Evolutionary conservation across 495 filamentous ascomycete genomes (phyloP).

Genomic region (Cetradonia linearis): DNA sequence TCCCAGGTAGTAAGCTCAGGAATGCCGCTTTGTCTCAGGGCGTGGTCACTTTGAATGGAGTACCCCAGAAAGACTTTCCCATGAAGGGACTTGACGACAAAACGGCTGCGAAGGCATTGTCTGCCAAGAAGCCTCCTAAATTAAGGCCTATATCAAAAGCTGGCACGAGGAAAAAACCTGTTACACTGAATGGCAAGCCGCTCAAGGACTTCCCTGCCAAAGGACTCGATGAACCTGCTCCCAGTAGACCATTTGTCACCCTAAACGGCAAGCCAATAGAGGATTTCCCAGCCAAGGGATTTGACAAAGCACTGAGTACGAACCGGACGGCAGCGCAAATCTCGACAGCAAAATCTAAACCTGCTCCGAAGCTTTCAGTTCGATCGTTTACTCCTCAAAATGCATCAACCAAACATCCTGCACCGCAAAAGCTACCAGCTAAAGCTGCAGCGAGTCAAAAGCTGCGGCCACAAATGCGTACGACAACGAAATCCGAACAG

Average conservation of each 20-base stretch:
- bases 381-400: constrained; percentile 3
- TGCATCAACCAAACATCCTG: constrained; percentile 7
- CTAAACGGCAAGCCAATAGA: constrained; percentile 14
- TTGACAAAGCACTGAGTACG: neutral
- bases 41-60: constrained; percentile 16
- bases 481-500: neutral
- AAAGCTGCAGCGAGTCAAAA: constrained; percentile 5
- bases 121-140: neutral
- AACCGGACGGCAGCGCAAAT: neutral
- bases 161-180: neutral
- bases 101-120: neutral
- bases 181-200: constrained; percentile 11
- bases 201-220: neutral
- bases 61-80: constrained; percentile 9
- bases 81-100: neutral
- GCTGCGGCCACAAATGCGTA: neutral
- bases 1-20: constrained; percentile 13
- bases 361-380: constrained; percentile 6
- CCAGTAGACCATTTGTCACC: constrained; percentile 1
- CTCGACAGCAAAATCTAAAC: neutral
- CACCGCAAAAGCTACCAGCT: constrained; percentile 6
- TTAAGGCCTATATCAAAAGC: neutral
- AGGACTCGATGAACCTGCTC: neutral
- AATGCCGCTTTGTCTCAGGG: constrained; percentile 17
- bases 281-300: constrained; percentile 11